phyloP scores from a whole-genome alignment of 148 eudicot genomes.

The Vaccinium corymbosum region DNA sequence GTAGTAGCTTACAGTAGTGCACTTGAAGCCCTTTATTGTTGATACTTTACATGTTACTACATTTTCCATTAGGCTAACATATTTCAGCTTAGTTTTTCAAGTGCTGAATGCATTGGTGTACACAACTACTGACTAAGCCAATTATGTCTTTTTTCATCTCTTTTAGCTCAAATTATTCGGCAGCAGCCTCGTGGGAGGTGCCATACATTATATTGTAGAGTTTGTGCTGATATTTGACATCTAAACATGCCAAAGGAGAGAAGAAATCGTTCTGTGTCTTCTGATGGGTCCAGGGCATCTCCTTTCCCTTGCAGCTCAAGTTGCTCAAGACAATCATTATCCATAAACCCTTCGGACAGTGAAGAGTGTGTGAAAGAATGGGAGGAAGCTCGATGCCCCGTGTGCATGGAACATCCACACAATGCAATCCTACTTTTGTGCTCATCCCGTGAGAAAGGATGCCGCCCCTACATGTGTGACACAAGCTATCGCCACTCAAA shows the following conservation, averaged over 20 bases:
- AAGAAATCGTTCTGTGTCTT: slow-evolving; percentile 53
- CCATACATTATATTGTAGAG: not conserved
- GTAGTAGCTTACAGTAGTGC: not conserved
- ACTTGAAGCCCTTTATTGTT: not conserved
- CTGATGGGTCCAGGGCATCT: slow-evolving; percentile 46
- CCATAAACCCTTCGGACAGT: slow-evolving; percentile 37
- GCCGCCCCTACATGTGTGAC: slow-evolving; percentile 94
- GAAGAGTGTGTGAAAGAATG: slow-evolving; percentile 67
- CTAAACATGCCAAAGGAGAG: slow-evolving; percentile 57
- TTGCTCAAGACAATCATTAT: slow-evolving; percentile 34
- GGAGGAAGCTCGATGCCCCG: slow-evolving; percentile 94
- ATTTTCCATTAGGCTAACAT: not conserved
- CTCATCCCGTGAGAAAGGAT: slow-evolving; percentile 77
- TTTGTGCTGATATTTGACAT: slow-evolving; percentile 13
- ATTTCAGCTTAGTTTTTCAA: not conserved
- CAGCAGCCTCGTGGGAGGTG: slow-evolving; percentile 11
- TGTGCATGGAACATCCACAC: slow-evolving; percentile 98
- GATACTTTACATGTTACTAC: not conserved
- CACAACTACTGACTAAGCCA: not conserved
- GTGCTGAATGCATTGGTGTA: not conserved
- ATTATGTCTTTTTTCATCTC: slow-evolving; percentile 2
- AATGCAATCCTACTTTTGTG: slow-evolving; percentile 83
- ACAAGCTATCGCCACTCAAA: slow-evolving; percentile 96
- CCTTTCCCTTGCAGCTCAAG: slow-evolving; percentile 58
- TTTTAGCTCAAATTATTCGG: slow-evolving; percentile 4